Conservation (phyloP, 768 basidiomycete species). For the Hygrocybe coccinea region DNA sequence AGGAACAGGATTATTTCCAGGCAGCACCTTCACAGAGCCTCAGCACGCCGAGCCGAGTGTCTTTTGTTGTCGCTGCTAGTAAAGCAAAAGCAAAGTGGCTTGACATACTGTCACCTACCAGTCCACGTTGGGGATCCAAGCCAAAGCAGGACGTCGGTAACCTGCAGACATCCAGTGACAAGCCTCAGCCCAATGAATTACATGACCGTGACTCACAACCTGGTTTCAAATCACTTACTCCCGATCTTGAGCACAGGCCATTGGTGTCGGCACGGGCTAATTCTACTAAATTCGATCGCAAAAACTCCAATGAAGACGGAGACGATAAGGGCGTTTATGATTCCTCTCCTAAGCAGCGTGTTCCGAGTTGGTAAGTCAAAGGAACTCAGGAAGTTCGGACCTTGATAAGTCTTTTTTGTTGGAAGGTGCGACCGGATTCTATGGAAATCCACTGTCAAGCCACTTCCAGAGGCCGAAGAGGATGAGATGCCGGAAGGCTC, state of each 20-base stretch:
- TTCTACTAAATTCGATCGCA: slow-evolving; percentile 28
- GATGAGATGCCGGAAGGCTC: slow-evolving; percentile 26
- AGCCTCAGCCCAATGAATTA: too few species aligned
- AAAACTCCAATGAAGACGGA: slow-evolving; percentile 28
- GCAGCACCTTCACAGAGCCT: slow-evolving; percentile 25
- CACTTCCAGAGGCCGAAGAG: slow-evolving; percentile 39
- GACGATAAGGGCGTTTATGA: slow-evolving; percentile 68
- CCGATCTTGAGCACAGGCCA: not conserved
- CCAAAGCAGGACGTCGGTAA: slow-evolving; percentile 11
- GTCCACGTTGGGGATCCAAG: slow-evolving; percentile 30
- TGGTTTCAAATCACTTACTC: slow-evolving; percentile 4
- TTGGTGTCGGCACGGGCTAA: slow-evolving; percentile 20
- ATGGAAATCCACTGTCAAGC: slow-evolving; percentile 68
- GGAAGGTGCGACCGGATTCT: slow-evolving; percentile 79
- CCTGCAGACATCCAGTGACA: not conserved
- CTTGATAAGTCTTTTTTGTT: not conserved
- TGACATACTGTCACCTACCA: slow-evolving; percentile 38
- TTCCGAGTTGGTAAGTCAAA: slow-evolving; percentile 69
- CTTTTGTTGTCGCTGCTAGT: slow-evolving; percentile 40
- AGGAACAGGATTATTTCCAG: slow-evolving; percentile 40
- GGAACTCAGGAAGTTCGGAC: not conserved
- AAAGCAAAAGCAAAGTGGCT: slow-evolving; percentile 57
- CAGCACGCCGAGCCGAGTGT: slow-evolving; percentile 35
- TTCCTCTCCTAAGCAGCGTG: slow-evolving; percentile 73
- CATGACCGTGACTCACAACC: too few species aligned